Evolutionary conservation across 441 rosid genomes (phyloP).

Genomic region (Euphorbia schlechtendalii): DNA sequence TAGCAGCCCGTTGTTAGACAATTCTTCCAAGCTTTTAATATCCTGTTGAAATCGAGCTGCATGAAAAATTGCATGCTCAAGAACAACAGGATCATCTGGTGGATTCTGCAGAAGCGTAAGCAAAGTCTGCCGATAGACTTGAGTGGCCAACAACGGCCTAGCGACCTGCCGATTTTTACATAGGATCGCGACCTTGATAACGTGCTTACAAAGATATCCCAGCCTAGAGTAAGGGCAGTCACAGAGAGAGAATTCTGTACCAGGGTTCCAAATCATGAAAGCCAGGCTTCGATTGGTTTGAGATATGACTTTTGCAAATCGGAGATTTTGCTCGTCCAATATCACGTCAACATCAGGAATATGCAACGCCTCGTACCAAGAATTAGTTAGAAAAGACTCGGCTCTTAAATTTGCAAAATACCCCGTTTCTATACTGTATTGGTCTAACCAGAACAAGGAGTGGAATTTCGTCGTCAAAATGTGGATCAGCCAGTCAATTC

Average conservation of each 20-base stretch:
- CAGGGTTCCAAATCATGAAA: slow-evolving; percentile 46
- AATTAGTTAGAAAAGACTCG: slow-evolving; percentile 29
- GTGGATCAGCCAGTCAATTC: slow-evolving; percentile 50
- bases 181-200: slow-evolving; percentile 42
- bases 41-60: slow-evolving; percentile 43
- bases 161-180: slow-evolving; percentile 41
- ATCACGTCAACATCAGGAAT: slow-evolving; percentile 37
- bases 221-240: slow-evolving; percentile 39
- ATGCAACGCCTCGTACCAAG: slow-evolving; percentile 45
- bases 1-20: slow-evolving; percentile 43
- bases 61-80: slow-evolving; percentile 37
- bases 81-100: slow-evolving; percentile 42
- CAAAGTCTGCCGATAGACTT: slow-evolving; percentile 36
- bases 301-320: slow-evolving; percentile 40
- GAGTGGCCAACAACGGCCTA: slow-evolving; percentile 38
- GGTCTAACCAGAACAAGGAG: slow-evolving; percentile 43
- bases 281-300: slow-evolving; percentile 35
- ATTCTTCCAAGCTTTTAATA: slow-evolving; percentile 44
- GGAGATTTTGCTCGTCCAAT: slow-evolving; percentile 41
- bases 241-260: slow-evolving; percentile 50
- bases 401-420: slow-evolving; percentile 35
- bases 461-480: slow-evolving; percentile 44
- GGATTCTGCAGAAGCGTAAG: slow-evolving; percentile 41
- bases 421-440: slow-evolving; percentile 36
- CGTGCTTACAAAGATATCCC: slow-evolving; percentile 52